A percentile compares a stretch with the other conserved stretches of the same genome.
phyloP scores from a whole-genome alignment of 176 grass and related monocot species.

The Avena eriantha region DNA sequence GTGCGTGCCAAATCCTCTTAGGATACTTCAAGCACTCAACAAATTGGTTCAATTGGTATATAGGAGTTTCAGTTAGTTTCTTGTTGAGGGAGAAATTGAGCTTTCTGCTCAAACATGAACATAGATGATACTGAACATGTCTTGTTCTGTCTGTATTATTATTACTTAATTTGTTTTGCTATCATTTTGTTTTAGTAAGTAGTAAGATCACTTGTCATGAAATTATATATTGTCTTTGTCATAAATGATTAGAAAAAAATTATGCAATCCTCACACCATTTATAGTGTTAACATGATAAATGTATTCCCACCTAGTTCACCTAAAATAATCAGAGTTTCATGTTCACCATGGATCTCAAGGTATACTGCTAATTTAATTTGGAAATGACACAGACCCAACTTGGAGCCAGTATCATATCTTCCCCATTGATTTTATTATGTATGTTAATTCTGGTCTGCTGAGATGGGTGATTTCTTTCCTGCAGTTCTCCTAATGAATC shows the following conservation, averaged over 20 bases:
- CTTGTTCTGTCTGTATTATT: neutral
- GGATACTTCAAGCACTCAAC: neutral
- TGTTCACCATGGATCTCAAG: too few species aligned
- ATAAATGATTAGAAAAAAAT: neutral
- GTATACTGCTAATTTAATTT: too few species aligned
- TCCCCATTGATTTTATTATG: neutral
- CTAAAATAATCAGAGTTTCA: too few species aligned
- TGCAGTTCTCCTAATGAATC: conserved; percentile 2
- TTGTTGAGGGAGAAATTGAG: conserved; percentile 9
- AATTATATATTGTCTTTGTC: conserved; percentile 28
- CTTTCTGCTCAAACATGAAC: conserved; percentile 14
- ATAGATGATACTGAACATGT: conserved; percentile 6
- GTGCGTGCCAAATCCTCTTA: neutral
- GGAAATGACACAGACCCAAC: neutral
- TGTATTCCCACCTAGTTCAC: neutral
- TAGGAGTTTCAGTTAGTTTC: conserved; percentile 18
- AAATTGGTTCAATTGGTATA: conserved; percentile 14
- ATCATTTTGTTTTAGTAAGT: conserved; percentile 9
- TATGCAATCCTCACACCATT: conserved; percentile 3
- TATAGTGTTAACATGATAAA: conserved; percentile 8
- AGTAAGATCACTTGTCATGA: neutral
- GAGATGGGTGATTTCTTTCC: neutral
- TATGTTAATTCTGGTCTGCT: neutral
- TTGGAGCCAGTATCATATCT: neutral
- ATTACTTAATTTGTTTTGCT: neutral